Percentiles rank a stretch among this genome's conserved stretches.
These are phyloP conservation scores for Besnoitia besnoiti DNA, from an alignment of 169 alveolate species.

Conservation along the genomic window DNA sequence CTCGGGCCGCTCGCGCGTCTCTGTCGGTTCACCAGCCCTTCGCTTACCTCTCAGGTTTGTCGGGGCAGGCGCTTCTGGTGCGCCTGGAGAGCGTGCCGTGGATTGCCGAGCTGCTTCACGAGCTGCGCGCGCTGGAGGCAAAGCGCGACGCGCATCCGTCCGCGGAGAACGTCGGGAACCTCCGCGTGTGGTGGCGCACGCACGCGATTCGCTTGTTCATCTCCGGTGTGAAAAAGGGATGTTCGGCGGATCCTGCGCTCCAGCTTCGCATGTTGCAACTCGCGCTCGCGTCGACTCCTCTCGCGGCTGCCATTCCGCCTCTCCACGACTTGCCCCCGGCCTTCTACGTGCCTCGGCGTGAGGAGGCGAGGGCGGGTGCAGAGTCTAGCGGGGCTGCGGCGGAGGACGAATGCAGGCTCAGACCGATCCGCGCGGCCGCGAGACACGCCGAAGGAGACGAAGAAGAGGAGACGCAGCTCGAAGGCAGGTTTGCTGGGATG, in stretches of 20 bases:
- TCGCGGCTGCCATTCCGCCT: neutral
- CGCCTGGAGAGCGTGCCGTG: neutral
- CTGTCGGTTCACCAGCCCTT: neutral
- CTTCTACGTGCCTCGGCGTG: too few relatives aligned
- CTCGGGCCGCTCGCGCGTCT: neutral
- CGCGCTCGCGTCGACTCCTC: neutral
- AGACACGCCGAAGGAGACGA: neutral
- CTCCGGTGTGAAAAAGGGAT: neutral
- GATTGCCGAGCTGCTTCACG: neutral
- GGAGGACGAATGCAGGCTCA: too few relatives aligned
- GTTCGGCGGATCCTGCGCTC: neutral
- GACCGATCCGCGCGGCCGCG: neutral
- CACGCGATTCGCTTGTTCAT: neutral
- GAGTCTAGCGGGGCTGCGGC: too few relatives aligned
- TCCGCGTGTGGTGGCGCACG: neutral
- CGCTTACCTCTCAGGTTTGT: neutral
- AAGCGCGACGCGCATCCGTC: neutral
- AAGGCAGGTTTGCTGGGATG: neutral
- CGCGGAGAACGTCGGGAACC: neutral
- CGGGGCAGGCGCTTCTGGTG: neutral
- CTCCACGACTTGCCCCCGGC: neutral
- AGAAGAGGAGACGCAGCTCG: neutral
- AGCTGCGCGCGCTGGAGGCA: neutral
- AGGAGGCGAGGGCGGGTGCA: neutral
- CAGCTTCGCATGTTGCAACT: neutral